Conservation (phyloP, 345 rosid species). For the Populus alba region DNA sequence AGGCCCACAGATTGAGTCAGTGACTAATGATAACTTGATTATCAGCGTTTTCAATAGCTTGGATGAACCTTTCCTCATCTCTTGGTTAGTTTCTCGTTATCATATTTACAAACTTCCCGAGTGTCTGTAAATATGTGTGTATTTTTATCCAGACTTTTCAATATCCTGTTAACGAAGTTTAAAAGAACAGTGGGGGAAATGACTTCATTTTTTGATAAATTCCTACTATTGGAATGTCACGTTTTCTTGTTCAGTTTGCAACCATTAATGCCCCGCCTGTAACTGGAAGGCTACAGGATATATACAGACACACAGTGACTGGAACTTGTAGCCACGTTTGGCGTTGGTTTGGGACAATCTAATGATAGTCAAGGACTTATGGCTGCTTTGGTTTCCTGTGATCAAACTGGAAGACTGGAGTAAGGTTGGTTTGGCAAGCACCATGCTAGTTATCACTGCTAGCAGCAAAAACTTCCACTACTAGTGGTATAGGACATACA, state of each 20-base stretch:
- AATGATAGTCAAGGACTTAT: not conserved
- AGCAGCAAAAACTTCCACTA: not conserved
- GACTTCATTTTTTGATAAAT: not conserved
- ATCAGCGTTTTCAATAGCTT: constrained; percentile 79
- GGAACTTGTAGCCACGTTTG: not conserved
- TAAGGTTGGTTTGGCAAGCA: not conserved
- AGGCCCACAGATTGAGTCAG: constrained; percentile 80
- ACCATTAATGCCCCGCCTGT: not conserved
- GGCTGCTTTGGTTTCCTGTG: not conserved
- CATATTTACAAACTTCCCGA: not conserved
- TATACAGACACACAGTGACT: not conserved
- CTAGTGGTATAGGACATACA: not conserved
- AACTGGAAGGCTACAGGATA: not conserved
- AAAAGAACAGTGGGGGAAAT: not conserved
- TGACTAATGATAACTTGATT: constrained; percentile 84
- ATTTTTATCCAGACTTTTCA: not conserved
- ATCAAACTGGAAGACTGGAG: not conserved
- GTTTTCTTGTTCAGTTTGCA: not conserved
- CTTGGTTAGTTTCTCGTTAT: constrained; percentile 54
- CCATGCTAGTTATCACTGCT: not conserved
- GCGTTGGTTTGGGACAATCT: not conserved
- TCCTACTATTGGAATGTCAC: not conserved
- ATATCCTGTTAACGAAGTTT: not conserved
- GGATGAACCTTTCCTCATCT: constrained; percentile 83
- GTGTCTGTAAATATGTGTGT: not conserved